Percentiles rank a stretch among this genome's conserved stretches.
Conservation (phyloP, 2,329 filamentous ascomycete genomes). For the Lecanosticta acicola region DNA sequence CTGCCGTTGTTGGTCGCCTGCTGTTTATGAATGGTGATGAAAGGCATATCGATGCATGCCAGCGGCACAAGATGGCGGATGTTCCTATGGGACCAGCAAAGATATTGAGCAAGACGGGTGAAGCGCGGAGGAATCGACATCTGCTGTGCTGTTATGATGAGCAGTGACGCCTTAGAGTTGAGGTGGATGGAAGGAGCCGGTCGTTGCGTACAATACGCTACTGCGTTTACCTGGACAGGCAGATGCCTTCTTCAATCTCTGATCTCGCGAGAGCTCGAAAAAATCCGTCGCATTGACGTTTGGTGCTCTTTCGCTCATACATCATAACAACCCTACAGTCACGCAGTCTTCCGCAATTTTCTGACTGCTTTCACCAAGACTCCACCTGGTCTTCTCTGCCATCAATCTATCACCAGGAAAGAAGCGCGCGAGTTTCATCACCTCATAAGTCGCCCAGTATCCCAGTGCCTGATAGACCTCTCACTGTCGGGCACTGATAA, state of each 20-base stretch:
- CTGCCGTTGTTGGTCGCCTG: background rate
- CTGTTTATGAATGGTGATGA: conserved; percentile 4
- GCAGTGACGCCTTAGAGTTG: background rate
- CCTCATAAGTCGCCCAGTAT: background rate
- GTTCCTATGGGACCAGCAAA: background rate
- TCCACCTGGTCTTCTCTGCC: no score
- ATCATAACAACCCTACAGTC: no score
- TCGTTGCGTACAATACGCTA: no score
- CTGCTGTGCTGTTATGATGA: background rate
- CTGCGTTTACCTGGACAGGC: no score
- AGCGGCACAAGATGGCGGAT: background rate
- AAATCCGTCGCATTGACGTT: no score
- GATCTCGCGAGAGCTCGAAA: no score
- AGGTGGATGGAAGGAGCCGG: no score
- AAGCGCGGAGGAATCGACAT: background rate
- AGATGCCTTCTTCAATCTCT: no score
- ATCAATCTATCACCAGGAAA: background rate
- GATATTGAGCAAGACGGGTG: background rate
- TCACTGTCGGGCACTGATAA: background rate
- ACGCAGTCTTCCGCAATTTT: no score
- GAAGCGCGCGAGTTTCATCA: background rate
- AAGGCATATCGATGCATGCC: conserved; percentile 17
- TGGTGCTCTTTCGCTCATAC: no score
- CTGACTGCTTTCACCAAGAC: no score
- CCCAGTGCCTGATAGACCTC: background rate